Conservation (phyloP, 2,329 filamentous ascomycete genomes). For the Paecilomyces dactylethromorphus region DNA sequence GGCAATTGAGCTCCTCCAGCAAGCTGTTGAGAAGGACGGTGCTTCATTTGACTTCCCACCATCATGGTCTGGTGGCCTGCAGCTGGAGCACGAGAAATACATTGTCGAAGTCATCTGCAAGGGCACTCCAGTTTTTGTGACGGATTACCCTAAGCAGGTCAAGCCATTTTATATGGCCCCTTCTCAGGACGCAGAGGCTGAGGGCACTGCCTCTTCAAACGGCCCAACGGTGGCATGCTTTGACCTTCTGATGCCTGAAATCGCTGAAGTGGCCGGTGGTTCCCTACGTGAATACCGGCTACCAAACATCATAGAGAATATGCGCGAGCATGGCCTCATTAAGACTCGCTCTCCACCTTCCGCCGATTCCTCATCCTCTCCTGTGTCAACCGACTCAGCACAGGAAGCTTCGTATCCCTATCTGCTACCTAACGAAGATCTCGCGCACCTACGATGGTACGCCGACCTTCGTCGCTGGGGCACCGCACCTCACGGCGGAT, state of each 20-base stretch:
- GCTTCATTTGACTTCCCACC: constrained; percentile 61
- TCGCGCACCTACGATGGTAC: constrained; percentile 70
- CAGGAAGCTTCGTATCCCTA: constrained; percentile 26
- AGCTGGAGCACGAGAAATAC: constrained; percentile 88
- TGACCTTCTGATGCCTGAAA: constrained; percentile 76
- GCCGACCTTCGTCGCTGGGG: constrained; percentile 82
- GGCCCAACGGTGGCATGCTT: constrained; percentile 73
- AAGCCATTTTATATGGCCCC: constrained; percentile 90
- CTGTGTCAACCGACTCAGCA: constrained; percentile 9
- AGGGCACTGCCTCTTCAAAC: constrained; percentile 4
- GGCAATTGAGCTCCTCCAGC: constrained; percentile 63
- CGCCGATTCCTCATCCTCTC: constrained; percentile 8
- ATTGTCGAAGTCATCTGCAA: constrained; percentile 63
- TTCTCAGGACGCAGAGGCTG: constrained; percentile 23
- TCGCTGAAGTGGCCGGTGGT: constrained; percentile 81
- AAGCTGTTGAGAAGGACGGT: constrained; percentile 45
- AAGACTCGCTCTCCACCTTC: constrained; percentile 15
- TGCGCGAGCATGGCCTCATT: constrained; percentile 61
- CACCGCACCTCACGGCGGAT: constrained; percentile 86
- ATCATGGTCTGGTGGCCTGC: constrained; percentile 66
- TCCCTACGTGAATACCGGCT: constrained; percentile 82
- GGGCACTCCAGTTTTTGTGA: constrained; percentile 75
- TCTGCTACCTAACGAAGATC: constrained; percentile 30
- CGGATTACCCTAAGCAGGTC: constrained; percentile 77
- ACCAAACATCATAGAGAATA: constrained; percentile 59